Evolutionary conservation across 495 filamentous ascomycete species (phyloP).

Genomic region (Daldinia concentrica): DNA sequence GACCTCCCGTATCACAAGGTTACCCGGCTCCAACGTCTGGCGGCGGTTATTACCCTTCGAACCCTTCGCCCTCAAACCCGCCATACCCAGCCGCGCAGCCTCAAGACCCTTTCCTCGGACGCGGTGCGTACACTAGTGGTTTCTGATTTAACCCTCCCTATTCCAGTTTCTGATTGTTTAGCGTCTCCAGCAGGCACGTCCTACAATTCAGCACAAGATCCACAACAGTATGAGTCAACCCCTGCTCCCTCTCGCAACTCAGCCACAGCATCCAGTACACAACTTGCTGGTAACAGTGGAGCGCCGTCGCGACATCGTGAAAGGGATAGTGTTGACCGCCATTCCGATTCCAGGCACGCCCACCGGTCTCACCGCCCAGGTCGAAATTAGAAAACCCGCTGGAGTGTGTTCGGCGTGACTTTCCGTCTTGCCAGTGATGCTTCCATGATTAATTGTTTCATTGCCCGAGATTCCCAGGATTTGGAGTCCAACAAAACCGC

Average conservation of each 20-base stretch:
- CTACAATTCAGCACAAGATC: constrained; percentile 50
- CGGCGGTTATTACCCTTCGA: constrained; percentile 46
- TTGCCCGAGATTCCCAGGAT: constrained; percentile 48
- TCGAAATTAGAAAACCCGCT: constrained; percentile 40
- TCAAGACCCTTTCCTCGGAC: constrained; percentile 60
- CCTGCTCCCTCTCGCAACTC: constrained; percentile 45
- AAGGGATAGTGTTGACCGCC: constrained; percentile 49
- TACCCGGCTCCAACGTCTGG: constrained; percentile 42
- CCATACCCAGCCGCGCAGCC: constrained; percentile 50
- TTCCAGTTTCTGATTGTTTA: constrained; percentile 60
- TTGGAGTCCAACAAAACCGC: constrained; percentile 41
- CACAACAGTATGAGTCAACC: constrained; percentile 49
- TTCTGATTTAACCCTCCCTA: constrained; percentile 39
- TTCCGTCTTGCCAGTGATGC: constrained; percentile 40
- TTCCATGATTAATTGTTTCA: constrained; percentile 48
- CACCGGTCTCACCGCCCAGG: constrained; percentile 43
- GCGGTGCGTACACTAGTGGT: constrained; percentile 59
- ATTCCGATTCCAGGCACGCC: constrained; percentile 51
- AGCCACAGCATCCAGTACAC: constrained; percentile 44
- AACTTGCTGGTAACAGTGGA: constrained; percentile 46
- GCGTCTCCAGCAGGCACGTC: constrained; percentile 60
- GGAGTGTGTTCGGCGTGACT: constrained; percentile 42
- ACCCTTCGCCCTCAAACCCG: constrained; percentile 44
- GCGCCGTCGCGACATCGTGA: constrained; percentile 51
- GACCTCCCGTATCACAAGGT: constrained; percentile 41